Percentiles rank a stretch among this genome's conserved stretches.
Evolutionary conservation across 2,329 filamentous ascomycete species (phyloP).

Genomic region (Penicillium palitans): DNA sequence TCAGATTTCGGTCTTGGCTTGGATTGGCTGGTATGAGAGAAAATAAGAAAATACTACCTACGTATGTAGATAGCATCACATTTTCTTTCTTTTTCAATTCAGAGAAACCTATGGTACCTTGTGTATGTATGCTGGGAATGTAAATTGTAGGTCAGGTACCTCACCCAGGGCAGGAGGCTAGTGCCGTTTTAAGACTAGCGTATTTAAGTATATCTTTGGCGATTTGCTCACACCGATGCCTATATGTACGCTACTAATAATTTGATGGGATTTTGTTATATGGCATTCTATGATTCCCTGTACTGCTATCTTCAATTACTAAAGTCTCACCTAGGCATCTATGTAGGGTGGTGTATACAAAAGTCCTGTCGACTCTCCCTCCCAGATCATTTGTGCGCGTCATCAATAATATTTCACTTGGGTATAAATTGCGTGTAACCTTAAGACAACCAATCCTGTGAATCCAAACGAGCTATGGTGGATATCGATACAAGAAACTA

Average conservation of each 20-base stretch:
- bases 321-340: neutral
- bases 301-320: neutral
- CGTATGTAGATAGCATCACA: neutral
- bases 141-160: neutral
- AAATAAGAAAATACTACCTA: neutral
- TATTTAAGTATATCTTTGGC: neutral
- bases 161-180: neutral
- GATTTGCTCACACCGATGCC: neutral
- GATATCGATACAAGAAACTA: neutral
- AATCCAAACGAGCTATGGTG: neutral
- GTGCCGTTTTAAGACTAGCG: neutral
- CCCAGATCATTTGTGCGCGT: conserved; percentile 20
- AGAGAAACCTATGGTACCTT: neutral
- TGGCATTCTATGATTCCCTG: no score
- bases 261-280: no score
- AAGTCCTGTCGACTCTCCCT: neutral
- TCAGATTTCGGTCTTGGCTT: neutral
- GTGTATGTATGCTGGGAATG: no score
- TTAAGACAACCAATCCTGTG: neutral
- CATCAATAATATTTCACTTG: conserved; percentile 14
- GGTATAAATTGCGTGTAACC: conserved; percentile 17
- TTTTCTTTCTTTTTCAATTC: neutral
- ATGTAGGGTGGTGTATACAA: neutral
- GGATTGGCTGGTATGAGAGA: neutral
- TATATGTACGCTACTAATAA: neutral